Conservation (phyloP, 177 flowering plant species). For the Telopea speciosissima region DNA sequence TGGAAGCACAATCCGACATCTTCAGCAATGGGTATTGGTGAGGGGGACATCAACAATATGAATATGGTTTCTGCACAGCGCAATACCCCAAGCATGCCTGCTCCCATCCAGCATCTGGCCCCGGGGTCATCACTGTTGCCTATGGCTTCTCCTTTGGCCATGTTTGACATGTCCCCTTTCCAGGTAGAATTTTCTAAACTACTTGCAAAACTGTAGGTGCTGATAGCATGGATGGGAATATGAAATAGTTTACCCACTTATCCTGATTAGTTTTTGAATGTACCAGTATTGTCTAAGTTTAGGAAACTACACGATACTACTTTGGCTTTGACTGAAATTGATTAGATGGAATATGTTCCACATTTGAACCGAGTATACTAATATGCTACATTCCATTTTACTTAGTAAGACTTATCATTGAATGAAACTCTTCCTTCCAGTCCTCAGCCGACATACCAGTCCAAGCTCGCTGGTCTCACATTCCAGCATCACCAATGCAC, state of each 20-base stretch:
- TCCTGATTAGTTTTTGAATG: background rate
- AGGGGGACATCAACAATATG: conserved; percentile 50
- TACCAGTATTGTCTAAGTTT: background rate
- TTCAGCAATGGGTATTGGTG: conserved; percentile 44
- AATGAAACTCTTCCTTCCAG: conserved; percentile 25
- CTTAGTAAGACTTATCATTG: background rate
- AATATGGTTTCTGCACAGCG: conserved; percentile 55
- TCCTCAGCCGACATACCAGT: conserved; percentile 58
- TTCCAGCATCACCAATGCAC: conserved; percentile 52
- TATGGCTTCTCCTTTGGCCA: conserved; percentile 67
- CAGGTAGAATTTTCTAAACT: conserved; percentile 42
- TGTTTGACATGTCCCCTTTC: conserved; percentile 90
- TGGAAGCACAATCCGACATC: conserved; percentile 83
- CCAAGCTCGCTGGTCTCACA: conserved; percentile 68
- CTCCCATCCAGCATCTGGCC: conserved; percentile 75
- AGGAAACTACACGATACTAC: background rate
- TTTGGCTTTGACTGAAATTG: background rate
- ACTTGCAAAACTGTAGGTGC: background rate
- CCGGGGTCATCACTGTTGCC: conserved; percentile 79
- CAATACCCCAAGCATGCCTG: conserved; percentile 42
- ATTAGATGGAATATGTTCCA: background rate
- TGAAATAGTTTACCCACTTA: too few relatives aligned
- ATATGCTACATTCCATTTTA: background rate
- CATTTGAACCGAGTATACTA: background rate
- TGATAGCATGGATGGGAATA: background rate